These are phyloP conservation scores for Aspergillus costaricaensis DNA, from an alignment of 2,329 filamentous ascomycete species.

Conservation along the genomic window DNA sequence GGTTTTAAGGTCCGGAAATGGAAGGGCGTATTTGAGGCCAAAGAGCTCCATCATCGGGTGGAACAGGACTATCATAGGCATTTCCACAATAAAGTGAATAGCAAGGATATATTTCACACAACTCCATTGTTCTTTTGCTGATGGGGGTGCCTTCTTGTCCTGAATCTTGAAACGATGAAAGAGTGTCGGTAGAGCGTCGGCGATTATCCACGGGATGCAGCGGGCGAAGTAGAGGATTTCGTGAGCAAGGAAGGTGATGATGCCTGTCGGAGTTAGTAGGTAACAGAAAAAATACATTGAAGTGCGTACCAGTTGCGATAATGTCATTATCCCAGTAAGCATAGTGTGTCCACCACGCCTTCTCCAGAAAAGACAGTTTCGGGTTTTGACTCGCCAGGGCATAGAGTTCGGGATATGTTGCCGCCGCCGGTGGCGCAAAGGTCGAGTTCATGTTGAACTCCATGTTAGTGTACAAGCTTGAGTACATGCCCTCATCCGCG, in stretches of 20 bases:
- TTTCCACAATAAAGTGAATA: constrained; percentile 92
- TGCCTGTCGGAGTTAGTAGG: constrained; percentile 57
- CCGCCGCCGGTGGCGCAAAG: constrained; percentile 35
- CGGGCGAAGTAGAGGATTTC: constrained; percentile 92
- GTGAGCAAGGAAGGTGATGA: constrained; percentile 94
- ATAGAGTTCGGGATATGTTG: constrained; percentile 64
- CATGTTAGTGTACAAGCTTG: constrained; percentile 12
- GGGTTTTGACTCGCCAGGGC: constrained; percentile 71
- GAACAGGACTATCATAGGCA: constrained; percentile 91
- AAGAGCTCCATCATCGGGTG: constrained; percentile 90
- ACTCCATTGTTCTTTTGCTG: constrained; percentile 83
- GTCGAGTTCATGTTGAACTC: constrained; percentile 19
- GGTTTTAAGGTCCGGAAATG: constrained; percentile 78
- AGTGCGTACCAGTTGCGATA: constrained; percentile 58
- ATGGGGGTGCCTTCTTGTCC: constrained; percentile 75
- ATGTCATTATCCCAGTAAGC: constrained; percentile 95
- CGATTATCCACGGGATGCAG: constrained; percentile 83
- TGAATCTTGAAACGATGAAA: constrained; percentile 96
- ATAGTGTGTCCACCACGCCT: constrained; percentile 93
- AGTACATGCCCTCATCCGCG: neutral
- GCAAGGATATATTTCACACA: constrained; percentile 88
- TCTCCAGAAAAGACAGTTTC: constrained; percentile 79
- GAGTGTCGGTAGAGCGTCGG: constrained; percentile 74
- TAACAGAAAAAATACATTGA: neutral
- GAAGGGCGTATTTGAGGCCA: constrained; percentile 80